phyloP scores from a whole-genome alignment of 371 early-diverging fungal genomes.

The Synchytrium microbalum region DNA sequence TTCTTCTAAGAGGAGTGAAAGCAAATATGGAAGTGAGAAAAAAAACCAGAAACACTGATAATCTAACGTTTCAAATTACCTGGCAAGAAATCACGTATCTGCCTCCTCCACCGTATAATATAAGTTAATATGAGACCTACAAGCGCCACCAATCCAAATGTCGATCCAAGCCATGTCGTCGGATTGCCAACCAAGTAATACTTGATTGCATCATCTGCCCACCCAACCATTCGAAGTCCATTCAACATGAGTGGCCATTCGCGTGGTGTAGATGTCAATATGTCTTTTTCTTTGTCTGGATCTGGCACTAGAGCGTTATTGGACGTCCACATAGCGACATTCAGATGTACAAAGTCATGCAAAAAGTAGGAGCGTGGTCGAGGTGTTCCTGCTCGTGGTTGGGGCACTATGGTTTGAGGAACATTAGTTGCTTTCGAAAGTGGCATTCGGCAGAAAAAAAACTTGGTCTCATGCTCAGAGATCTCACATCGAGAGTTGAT shows the following conservation, averaged over 20 bases:
- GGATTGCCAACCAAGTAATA: slow-evolving; percentile 97
- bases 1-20: slow-evolving; percentile 35
- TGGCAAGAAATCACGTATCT: slow-evolving; percentile 20
- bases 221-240: slow-evolving; percentile 96
- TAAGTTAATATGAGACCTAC: slow-evolving; percentile 40
- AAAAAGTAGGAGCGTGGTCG: slow-evolving; percentile 58
- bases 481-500: slow-evolving; percentile 57
- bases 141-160: slow-evolving; percentile 56
- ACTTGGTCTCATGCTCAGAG: slow-evolving; percentile 8
- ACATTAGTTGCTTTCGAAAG: neutral
- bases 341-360: slow-evolving; percentile 85
- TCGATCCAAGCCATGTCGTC: slow-evolving; percentile 86
- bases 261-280: slow-evolving; percentile 76
- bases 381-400: neutral
- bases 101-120: slow-evolving; percentile 59
- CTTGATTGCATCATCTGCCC: slow-evolving; percentile 86
- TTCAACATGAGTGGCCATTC: slow-evolving; percentile 92
- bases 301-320: slow-evolving; percentile 98
- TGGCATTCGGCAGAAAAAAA: neutral
- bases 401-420: slow-evolving; percentile 8
- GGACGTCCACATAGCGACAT: slow-evolving; percentile 95
- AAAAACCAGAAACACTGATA: slow-evolving; percentile 10
- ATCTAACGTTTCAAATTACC: slow-evolving; percentile 43
- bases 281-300: slow-evolving; percentile 85
- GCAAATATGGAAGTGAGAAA: slow-evolving; percentile 1